A percentile compares a stretch with the other conserved stretches of the same genome.
Conservation (phyloP, 352 stramenopile species). For the Elongisporangium anandrum region DNA sequence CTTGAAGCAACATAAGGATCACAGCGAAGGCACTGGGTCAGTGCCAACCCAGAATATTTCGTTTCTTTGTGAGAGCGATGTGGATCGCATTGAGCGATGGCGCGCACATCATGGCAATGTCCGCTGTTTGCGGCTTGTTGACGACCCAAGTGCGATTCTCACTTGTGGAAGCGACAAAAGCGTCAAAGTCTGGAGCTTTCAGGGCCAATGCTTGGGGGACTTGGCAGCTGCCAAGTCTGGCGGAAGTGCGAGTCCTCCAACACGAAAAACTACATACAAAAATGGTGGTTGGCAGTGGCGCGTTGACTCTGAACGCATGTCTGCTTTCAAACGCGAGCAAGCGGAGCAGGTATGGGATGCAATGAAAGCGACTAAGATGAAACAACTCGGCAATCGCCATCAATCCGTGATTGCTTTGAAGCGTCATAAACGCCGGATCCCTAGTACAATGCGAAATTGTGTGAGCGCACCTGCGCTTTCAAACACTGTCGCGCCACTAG, state of each 20-base stretch:
- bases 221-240: constrained; percentile 12
- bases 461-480: constrained; percentile 23
- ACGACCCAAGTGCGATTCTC: constrained; percentile 50
- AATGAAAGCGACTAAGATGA: constrained; percentile 48
- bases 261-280: background rate
- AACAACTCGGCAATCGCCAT: constrained; percentile 14
- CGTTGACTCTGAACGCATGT: constrained; percentile 32
- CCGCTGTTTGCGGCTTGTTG: constrained; percentile 43
- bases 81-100: constrained; percentile 45
- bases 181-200: constrained; percentile 53
- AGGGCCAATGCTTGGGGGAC: constrained; percentile 32
- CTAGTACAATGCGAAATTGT: constrained; percentile 8
- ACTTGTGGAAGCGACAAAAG: constrained; percentile 65
- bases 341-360: constrained; percentile 53
- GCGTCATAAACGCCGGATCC: constrained; percentile 13
- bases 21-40: background rate
- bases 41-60: constrained; percentile 8
- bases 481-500: constrained; percentile 1
- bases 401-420: constrained; percentile 16
- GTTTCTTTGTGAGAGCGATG: constrained; percentile 22
- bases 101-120: constrained; percentile 49
- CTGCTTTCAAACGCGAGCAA: constrained; percentile 37
- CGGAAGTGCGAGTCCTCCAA: background rate
- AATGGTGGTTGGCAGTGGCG: constrained; percentile 35
- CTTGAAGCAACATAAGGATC: constrained; percentile 29